These are phyloP conservation scores for Coemansia umbellata DNA, from an alignment of 192 early-diverging fungal genomes.

Conservation along the genomic window DNA sequence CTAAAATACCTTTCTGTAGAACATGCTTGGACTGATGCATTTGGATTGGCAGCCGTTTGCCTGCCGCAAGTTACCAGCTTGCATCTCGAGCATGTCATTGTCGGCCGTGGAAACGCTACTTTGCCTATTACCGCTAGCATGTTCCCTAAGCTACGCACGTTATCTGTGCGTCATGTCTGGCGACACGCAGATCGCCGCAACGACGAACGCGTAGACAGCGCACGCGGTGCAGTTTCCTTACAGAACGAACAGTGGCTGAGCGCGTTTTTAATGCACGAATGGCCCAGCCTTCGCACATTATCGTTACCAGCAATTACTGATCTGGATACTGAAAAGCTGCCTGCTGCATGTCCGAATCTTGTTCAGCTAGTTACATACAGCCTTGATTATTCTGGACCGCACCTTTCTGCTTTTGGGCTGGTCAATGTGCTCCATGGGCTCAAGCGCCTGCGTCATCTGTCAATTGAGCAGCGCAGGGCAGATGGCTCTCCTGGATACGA, in stretches of 20 bases:
- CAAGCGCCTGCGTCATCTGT: constrained; percentile 32
- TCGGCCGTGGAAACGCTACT: neutral
- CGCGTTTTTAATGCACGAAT: constrained; percentile 9
- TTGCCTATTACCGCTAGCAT: constrained; percentile 23
- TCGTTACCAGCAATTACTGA: constrained; percentile 41
- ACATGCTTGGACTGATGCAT: constrained; percentile 31
- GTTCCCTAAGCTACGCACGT: constrained; percentile 25
- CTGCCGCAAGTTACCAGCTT: constrained; percentile 16
- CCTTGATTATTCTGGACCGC: constrained; percentile 47
- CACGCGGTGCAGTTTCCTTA: constrained; percentile 39
- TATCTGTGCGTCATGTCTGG: constrained; percentile 44
- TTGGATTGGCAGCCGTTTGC: constrained; percentile 2
- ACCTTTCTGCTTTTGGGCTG: constrained; percentile 32
- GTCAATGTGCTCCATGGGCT: constrained; percentile 22
- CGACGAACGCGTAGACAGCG: constrained; percentile 2
- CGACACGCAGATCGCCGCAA: neutral
- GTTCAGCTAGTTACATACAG: constrained; percentile 36
- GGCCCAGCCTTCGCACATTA: constrained; percentile 26
- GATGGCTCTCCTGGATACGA: constrained; percentile 44
- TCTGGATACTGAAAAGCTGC: constrained; percentile 16
- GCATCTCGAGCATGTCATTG: constrained; percentile 36
- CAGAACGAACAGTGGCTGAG: constrained; percentile 33
- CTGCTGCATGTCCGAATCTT: constrained; percentile 25
- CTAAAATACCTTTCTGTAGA: constrained; percentile 19
- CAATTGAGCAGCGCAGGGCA: constrained; percentile 39